Evolutionary conservation across 805 yeast species (phyloP).

Genomic region (Kodamaea hsintzibuensis): DNA sequence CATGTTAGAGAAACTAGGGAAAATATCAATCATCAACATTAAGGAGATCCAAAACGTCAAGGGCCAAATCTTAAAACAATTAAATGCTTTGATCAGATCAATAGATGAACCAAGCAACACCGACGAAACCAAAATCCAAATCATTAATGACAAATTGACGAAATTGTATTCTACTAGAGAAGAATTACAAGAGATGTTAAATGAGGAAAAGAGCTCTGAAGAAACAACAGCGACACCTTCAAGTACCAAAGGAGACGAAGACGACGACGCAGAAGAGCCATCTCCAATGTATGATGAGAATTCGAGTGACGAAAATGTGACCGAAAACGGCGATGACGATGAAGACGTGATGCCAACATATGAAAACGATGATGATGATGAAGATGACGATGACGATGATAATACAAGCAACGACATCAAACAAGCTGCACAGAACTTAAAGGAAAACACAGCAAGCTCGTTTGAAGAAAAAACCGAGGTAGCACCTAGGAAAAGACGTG

Average conservation of each 20-base stretch:
- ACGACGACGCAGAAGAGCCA: constrained; percentile 25
- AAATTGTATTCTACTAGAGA: constrained; percentile 29
- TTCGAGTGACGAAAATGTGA: constrained; percentile 11
- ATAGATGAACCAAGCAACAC: constrained; percentile 28
- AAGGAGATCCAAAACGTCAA: constrained; percentile 31
- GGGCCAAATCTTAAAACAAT: constrained; percentile 24
- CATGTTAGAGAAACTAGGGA: constrained; percentile 38
- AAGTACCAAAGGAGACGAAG: constrained; percentile 5
- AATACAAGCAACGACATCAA: not conserved
- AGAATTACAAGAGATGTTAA: constrained; percentile 33
- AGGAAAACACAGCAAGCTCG: constrained; percentile 6
- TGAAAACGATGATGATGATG: constrained; percentile 19
- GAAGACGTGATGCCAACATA: constrained; percentile 15
- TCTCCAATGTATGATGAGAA: constrained; percentile 28
- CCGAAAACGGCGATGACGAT: constrained; percentile 19
- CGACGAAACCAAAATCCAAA: constrained; percentile 35
- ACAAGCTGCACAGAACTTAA: not conserved
- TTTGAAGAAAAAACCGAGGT: constrained; percentile 10
- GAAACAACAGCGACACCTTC: not conserved
- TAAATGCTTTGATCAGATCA: constrained; percentile 24
- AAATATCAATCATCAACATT: constrained; percentile 31
- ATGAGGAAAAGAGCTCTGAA: not conserved
- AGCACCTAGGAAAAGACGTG: constrained; percentile 17
- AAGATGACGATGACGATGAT: constrained; percentile 7
- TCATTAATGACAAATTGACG: constrained; percentile 29